Base-by-base conservation (phyloP, 148 eudicot species). In the Nyssa sinensis region DNA sequence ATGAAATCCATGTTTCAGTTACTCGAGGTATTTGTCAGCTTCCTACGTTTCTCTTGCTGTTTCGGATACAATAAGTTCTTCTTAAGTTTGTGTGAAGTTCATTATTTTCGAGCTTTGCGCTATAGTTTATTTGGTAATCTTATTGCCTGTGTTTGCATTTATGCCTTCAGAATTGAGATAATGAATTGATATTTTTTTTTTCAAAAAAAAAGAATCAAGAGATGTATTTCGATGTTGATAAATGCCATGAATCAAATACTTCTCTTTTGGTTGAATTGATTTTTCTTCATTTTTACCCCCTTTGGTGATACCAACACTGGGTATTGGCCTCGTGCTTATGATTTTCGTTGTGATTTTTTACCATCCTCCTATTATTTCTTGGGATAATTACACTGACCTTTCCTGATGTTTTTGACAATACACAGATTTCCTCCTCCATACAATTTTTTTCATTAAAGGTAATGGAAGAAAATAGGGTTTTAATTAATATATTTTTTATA, bases 1-100 rank as follows among this genome's bases (percentile, higher is more conserved):
- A 94, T 94, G 98, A 94, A 86, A 77, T 79, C 95, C 77, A 83
- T 94, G 98, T 94, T 91, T 83, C 98, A 91, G 74, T 78, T 94
- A 73, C 89, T 94, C 25, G 97, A 94, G 98, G 98, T 91, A 87
- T 66, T 69, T 61, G 30, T 5, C 59, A 21, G 71, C 72, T 68
- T 75, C 23, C 47, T 44, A 55, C 63, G 31, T 57, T n/a, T 59
- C 41, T 72, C 68, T 55, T 9, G 17, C 55, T 5, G 55, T 35
- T 31, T 28, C 33, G 13, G 35, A 23, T 60, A 59, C 19, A 10
- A 64, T 34, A 32, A 7, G 13, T n/a, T 70, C 73, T 62, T 57
- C 12, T 70, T 53, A 31, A 25, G 7, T 70, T 55, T 29, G 4
- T 13, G 73, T 24, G 47, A 55, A n/a, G n/a, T 44, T 13, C 10